Evolutionary conservation across 495 filamentous ascomycete species (phyloP).

Genomic region (Hyaloscypha hepaticicola): DNA sequence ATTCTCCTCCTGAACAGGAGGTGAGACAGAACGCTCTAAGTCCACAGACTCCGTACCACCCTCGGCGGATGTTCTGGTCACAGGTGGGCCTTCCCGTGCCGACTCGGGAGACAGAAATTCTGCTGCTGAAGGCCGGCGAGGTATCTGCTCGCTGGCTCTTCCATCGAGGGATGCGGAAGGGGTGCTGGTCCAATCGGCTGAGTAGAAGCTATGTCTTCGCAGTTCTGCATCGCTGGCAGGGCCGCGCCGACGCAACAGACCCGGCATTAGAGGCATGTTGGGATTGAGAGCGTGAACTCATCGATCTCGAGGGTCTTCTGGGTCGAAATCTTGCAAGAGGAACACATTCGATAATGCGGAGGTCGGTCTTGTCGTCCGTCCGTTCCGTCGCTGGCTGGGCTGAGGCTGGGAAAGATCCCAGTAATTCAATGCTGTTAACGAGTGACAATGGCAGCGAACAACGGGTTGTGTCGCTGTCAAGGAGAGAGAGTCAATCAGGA

Average conservation of each 20-base stretch:
- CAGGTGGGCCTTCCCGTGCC: background rate
- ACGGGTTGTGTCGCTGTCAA: background rate
- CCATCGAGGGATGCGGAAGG: constrained; percentile 26
- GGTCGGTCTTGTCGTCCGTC: background rate
- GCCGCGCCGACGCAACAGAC: constrained; percentile 26
- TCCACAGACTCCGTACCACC: constrained; percentile 21
- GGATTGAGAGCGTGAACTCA: constrained; percentile 10
- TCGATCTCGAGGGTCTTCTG: constrained; percentile 13
- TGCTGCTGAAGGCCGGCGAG: constrained; percentile 35
- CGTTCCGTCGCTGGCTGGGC: background rate
- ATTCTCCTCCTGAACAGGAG: constrained; percentile 45
- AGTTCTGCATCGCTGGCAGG: constrained; percentile 24
- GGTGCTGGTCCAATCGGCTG: constrained; percentile 19
- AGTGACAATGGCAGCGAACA: constrained; percentile 7
- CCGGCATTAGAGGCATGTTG: constrained; percentile 30
- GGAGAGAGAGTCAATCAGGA: background rate
- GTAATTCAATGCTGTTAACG: background rate
- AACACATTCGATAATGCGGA: constrained; percentile 4
- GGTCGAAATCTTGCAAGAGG: background rate
- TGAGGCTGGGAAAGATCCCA: background rate
- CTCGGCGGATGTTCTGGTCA: constrained; percentile 19
- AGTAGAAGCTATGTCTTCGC: constrained; percentile 31
- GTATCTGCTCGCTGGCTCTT: constrained; percentile 43
- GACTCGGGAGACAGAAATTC: constrained; percentile 28
- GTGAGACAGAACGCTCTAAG: constrained; percentile 15